These are phyloP conservation scores for Leptographium lundbergii DNA, from an alignment of 2,329 filamentous ascomycete genomes.

Conservation along the genomic window DNA sequence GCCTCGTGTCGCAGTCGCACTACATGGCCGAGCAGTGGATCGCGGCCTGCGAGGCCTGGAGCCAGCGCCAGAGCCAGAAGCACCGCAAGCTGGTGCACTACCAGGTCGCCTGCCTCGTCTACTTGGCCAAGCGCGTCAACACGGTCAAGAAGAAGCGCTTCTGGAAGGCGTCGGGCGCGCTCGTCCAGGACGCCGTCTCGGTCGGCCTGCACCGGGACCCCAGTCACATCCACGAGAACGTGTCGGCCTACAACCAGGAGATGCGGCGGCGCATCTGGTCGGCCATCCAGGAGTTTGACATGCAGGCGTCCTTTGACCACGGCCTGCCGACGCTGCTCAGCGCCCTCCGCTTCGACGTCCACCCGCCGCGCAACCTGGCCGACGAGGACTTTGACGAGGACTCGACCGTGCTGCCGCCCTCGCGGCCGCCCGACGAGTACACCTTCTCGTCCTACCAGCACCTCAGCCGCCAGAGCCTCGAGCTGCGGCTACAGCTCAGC, in stretches of 20 bases:
- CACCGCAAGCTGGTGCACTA: constrained; percentile 48
- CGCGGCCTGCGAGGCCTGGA: constrained; percentile 41
- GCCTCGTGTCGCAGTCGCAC: constrained; percentile 44
- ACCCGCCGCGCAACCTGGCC: constrained; percentile 40
- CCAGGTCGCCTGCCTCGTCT: constrained; percentile 46
- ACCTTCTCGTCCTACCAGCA: constrained; percentile 48
- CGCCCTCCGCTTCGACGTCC: constrained; percentile 41
- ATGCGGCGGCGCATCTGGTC: constrained; percentile 50
- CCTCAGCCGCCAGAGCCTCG: constrained; percentile 41
- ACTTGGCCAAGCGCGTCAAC: constrained; percentile 48
- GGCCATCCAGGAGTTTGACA: constrained; percentile 48
- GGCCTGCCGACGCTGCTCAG: constrained; percentile 45
- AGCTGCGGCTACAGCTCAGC: constrained; percentile 43
- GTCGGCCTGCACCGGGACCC: constrained; percentile 49
- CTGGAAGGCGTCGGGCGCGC: constrained; percentile 43
- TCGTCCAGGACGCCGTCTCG: constrained; percentile 45
- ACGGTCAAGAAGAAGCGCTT: constrained; percentile 51
- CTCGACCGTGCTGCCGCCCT: constrained; percentile 31
- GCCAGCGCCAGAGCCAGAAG: constrained; percentile 44
- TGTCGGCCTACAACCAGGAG: constrained; percentile 47
- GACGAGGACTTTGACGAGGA: constrained; percentile 43
- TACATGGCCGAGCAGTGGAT: constrained; percentile 44
- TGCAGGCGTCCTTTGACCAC: constrained; percentile 49
- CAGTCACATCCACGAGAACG: constrained; percentile 38
- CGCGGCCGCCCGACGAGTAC: constrained; percentile 38